A percentile compares a stretch with the other conserved stretches of the same genome.
phyloP scores from a whole-genome alignment of 1,139 yeast genomes.

The Saccharomycopsis hybrid region DNA sequence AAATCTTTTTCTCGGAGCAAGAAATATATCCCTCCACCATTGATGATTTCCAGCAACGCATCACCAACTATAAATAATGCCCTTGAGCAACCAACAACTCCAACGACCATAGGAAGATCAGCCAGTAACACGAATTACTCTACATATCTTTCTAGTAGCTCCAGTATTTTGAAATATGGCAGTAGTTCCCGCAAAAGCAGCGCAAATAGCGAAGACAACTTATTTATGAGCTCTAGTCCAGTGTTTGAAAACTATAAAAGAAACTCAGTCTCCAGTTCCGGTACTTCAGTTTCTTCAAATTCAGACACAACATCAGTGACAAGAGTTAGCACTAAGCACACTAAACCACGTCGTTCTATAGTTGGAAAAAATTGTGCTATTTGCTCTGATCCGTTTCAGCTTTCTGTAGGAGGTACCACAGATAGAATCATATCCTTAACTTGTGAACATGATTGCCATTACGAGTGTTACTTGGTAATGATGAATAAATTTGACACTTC shows the following conservation, averaged over 20 bases:
- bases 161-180: background rate
- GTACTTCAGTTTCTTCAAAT: background rate
- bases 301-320: background rate
- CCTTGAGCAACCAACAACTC: background rate
- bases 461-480: conserved; percentile 24
- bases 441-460: conserved; percentile 29
- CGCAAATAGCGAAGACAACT: background rate
- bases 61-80: background rate
- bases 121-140: background rate
- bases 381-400: background rate
- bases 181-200: background rate
- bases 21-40: background rate
- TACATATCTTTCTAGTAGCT: background rate
- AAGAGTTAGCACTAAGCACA: background rate
- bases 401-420: background rate
- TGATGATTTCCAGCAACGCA: background rate
- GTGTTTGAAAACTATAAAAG: background rate
- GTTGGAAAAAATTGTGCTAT: background rate
- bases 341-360: background rate
- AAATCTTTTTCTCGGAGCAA: background rate
- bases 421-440: conserved; percentile 21
- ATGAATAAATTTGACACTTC: conserved; percentile 10
- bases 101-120: background rate
- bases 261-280: background rate
- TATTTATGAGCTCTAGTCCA: background rate